Base-by-base conservation (phyloP, 257 asterid genomes). In the Buddleja alternifolia region DNA sequence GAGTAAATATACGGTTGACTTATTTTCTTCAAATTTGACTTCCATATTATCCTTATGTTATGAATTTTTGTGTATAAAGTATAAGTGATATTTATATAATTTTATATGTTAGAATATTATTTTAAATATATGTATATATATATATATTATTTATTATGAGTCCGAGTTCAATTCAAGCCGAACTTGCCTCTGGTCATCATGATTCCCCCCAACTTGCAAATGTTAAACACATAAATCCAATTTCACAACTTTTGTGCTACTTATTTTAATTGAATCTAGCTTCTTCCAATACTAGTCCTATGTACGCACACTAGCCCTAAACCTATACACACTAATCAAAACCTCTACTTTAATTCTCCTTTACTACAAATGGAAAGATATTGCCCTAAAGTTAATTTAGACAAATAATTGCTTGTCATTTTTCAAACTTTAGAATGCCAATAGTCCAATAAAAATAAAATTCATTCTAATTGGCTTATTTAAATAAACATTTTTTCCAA, bases 351-450 rank as follows among this genome's bases (percentile, higher is more conserved):
- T 16, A 37, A 14, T 15, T 37, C 48, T n/a, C 16, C 14, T 59
- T 36, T 39, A 21, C 51, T 60, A 60, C 8, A 37, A 60, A 4
- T 60, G 17, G 50, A 39, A 39, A 17, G 66, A 0, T 10, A 37
- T 60, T 58, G 50, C 17, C 17, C 25, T 39, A 60, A n/a, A 60
- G 66, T 39, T 60, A 17, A 58, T 7, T 4, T 37, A 16, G 32
- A 37, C 50, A 37, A 60, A 41, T 29, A 29, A 29, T 29, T 29
- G 5, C 20, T 57, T 57, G 63, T 57, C 66, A 37, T 7, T 57
- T 57, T 57, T 57, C 63, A 57, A 57, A 32, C 45, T 57, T 57
- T 29, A n/a, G 63, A 4, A 57, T 29, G 5, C 34, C 34, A 29
- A 29, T 36, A 57, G 29, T 12, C 3, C 10, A 32, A 57, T 7